A percentile compares a stretch with the other conserved stretches of the same genome.
These are phyloP conservation scores for Ophiostoma piceae DNA, from an alignment of 2,329 filamentous ascomycete genomes.

Conservation along the genomic window DNA sequence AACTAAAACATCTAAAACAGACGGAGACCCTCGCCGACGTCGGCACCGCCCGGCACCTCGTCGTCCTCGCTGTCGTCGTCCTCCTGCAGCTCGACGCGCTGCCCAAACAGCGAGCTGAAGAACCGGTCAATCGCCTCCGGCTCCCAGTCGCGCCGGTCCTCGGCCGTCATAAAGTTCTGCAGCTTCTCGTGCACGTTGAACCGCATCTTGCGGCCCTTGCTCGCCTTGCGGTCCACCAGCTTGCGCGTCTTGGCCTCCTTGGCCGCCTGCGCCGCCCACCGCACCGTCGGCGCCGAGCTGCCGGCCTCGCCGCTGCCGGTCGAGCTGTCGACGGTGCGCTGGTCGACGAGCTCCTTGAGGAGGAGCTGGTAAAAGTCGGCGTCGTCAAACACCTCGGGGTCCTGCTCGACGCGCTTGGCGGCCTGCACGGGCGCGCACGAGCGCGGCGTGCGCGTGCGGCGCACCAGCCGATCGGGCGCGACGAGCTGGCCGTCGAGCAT, in stretches of 20 bases:
- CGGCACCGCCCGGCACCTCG: constrained; percentile 37
- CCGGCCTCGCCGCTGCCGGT: constrained; percentile 37
- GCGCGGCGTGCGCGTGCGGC: constrained; percentile 63
- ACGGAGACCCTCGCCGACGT: constrained; percentile 48
- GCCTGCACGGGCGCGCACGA: constrained; percentile 71
- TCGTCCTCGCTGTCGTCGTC: constrained; percentile 41
- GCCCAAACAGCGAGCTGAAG: constrained; percentile 69
- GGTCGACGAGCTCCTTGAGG: constrained; percentile 87
- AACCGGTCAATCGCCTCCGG: constrained; percentile 70
- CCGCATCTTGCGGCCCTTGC: constrained; percentile 88
- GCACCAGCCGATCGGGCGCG: constrained; percentile 60
- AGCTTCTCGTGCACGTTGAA: constrained; percentile 96
- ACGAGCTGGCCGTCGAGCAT: constrained; percentile 64
- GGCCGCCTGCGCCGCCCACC: constrained; percentile 63
- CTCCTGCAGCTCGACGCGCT: constrained; percentile 60
- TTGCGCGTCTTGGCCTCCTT: constrained; percentile 76
- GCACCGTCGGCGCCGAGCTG: constrained; percentile 48
- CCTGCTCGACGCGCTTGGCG: constrained; percentile 51
- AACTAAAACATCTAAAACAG: constrained; percentile 39
- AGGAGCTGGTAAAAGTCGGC: constrained; percentile 91
- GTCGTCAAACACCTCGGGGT: constrained; percentile 75
- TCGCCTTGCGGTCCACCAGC: constrained; percentile 86
- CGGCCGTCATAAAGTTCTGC: constrained; percentile 95
- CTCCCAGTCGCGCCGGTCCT: constrained; percentile 76
- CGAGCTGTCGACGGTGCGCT: constrained; percentile 66